Percentiles rank a stretch among this genome's conserved stretches.
Evolutionary conservation across 345 rosid species (phyloP).

Genomic region (Populus davidiana): DNA sequence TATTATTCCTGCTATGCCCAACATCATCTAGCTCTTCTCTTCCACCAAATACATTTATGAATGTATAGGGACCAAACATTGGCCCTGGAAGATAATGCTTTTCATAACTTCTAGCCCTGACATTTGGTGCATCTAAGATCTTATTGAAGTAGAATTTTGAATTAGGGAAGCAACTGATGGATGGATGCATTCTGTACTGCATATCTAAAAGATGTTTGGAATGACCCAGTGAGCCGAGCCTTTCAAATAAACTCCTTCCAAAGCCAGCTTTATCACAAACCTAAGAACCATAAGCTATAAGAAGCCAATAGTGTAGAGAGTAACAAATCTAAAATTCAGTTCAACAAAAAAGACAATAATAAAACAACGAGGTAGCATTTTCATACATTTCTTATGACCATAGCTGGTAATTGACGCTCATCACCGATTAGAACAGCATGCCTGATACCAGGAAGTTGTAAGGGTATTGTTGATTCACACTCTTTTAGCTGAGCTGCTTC

Average conservation of each 20-base stretch:
- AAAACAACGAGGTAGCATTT: neutral
- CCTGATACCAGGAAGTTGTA: slow-evolving; percentile 40
- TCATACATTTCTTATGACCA: slow-evolving; percentile 45
- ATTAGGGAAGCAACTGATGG: slow-evolving; percentile 60
- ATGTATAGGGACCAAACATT: slow-evolving; percentile 49
- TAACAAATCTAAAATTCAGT: neutral
- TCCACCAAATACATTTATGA: slow-evolving; percentile 43
- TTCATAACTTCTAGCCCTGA: slow-evolving; percentile 14
- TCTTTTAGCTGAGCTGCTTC: slow-evolving; percentile 68
- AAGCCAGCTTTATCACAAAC: slow-evolving; percentile 35
- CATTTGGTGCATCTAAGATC: slow-evolving; percentile 44
- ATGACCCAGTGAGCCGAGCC: slow-evolving; percentile 44
- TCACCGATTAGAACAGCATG: slow-evolving; percentile 52
- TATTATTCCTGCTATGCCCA: slow-evolving; percentile 35
- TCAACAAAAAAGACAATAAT: neutral
- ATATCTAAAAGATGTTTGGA: slow-evolving; percentile 46
- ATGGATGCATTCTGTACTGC: slow-evolving; percentile 84
- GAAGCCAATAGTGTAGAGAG: neutral
- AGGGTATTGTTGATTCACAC: slow-evolving; percentile 53
- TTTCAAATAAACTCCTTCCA: slow-evolving; percentile 69
- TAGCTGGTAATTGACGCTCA: slow-evolving; percentile 50
- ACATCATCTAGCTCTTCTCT: slow-evolving; percentile 31
- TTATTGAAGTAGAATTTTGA: slow-evolving; percentile 38
- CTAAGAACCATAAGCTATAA: slow-evolving; percentile 18
- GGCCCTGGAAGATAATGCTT: slow-evolving; percentile 34